Evolutionary conservation across 768 basidiomycete species (phyloP).

Genomic region (Tricholomella constricta): DNA sequence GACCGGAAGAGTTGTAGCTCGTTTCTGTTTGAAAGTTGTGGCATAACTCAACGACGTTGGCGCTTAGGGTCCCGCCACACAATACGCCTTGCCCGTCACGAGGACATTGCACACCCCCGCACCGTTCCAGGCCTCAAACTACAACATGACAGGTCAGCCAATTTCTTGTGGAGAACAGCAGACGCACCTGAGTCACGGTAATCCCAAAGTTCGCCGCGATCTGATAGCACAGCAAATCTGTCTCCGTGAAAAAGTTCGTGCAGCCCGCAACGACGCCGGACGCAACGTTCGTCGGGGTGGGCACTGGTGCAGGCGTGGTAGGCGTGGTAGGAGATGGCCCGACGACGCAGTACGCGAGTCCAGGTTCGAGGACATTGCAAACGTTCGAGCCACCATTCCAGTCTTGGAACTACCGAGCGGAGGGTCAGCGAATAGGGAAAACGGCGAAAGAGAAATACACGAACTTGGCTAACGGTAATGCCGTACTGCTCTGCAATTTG

Average conservation of each 20-base stretch:
- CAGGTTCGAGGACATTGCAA: conserved; percentile 4
- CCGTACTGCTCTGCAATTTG: conserved; percentile 4
- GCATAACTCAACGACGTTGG: too few species aligned
- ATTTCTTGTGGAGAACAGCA: not conserved
- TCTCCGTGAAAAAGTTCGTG: conserved; percentile 9
- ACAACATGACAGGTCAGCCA: not conserved
- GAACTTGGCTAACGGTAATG: conserved; percentile 8
- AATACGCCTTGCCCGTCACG: conserved; percentile 9
- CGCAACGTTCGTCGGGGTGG: conserved; percentile 3
- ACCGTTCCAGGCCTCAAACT: conserved; percentile 14
- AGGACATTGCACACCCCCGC: conserved; percentile 11
- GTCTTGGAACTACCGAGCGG: not conserved
- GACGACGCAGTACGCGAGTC: conserved; percentile 12
- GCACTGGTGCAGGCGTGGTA: not conserved
- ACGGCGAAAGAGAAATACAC: not conserved
- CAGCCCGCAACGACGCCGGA: conserved; percentile 2
- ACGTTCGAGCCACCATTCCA: conserved; percentile 11
- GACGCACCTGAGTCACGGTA: conserved; percentile 1
- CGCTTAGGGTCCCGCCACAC: too few species aligned
- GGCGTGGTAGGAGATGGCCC: not conserved
- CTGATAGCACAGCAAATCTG: conserved; percentile 1
- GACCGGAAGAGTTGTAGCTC: too few species aligned
- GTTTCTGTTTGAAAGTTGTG: too few species aligned
- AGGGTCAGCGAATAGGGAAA: not conserved
- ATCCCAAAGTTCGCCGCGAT: not conserved